Evolutionary conservation across 306 rosid species (phyloP).

Genomic region (Cicer judaicum): DNA sequence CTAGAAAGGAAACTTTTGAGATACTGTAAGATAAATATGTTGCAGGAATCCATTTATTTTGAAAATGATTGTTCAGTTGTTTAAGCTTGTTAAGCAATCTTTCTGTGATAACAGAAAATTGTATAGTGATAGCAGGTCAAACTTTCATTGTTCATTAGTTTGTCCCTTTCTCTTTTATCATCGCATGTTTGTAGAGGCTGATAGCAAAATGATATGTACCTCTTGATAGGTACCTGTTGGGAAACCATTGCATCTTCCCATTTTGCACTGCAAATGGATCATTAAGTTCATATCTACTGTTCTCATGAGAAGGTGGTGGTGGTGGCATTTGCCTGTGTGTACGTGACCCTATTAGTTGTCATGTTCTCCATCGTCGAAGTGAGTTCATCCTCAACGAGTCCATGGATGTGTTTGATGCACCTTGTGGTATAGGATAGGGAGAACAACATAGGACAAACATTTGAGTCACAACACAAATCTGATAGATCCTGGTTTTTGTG

Average conservation of each 20-base stretch:
- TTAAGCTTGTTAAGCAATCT: slow-evolving; percentile 1
- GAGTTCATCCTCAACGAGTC: background rate
- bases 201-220: background rate
- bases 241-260: slow-evolving; percentile 10
- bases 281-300: background rate
- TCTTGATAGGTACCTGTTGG: too few species aligned
- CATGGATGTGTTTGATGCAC: too few species aligned
- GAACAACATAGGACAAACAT: too few species aligned
- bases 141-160: slow-evolving; percentile 16
- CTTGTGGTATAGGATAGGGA: too few species aligned
- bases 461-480: too few species aligned
- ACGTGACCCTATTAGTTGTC: background rate
- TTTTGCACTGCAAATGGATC: background rate
- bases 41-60: slow-evolving; percentile 22
- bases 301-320: background rate
- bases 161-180: slow-evolving; percentile 5
- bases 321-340: slow-evolving; percentile 2
- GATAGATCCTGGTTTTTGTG: too few species aligned
- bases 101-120: background rate
- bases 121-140: slow-evolving; percentile 7
- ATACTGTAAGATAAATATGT: background rate
- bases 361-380: background rate
- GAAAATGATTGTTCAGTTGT: background rate
- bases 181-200: background rate
- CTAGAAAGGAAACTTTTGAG: background rate